phyloP scores from a whole-genome alignment of 257 asterid genomes.

The Salvia splendens region DNA sequence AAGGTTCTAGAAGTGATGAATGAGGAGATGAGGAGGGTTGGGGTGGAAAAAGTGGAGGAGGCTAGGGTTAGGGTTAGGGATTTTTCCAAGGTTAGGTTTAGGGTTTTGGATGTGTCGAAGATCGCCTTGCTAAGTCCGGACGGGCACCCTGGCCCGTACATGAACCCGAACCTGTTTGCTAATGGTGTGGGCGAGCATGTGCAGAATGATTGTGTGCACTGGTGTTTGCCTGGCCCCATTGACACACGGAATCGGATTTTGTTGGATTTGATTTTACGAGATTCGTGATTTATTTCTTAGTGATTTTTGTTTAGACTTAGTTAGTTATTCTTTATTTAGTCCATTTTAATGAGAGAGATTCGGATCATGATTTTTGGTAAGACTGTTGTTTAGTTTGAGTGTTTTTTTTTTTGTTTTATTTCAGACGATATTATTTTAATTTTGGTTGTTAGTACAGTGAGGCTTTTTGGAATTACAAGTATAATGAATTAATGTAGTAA shows the following conservation, averaged over 20 bases:
- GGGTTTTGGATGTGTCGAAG: constrained; percentile 62
- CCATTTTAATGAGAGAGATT: too few relatives aligned
- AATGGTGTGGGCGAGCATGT: constrained; percentile 58
- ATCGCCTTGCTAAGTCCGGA: constrained; percentile 71
- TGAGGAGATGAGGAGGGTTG: constrained; percentile 65
- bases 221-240: constrained; percentile 92
- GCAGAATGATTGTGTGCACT: constrained; percentile 82
- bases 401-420: too few relatives aligned
- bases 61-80: constrained; percentile 41
- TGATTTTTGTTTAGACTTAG: too few relatives aligned
- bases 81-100: constrained; percentile 41
- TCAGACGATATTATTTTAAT: too few relatives aligned
- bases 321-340: too few relatives aligned
- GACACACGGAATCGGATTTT: constrained; percentile 83
- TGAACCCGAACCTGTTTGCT: constrained; percentile 66
- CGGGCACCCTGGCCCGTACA: constrained; percentile 89
- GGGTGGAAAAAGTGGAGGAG: constrained; percentile 39
- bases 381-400: too few relatives aligned
- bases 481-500: too few relatives aligned
- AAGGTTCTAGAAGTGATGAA: constrained; percentile 53
- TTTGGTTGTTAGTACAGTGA: too few relatives aligned
- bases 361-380: too few relatives aligned
- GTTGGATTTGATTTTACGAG: constrained; percentile 53
- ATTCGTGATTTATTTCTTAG: too few relatives aligned
- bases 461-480: too few relatives aligned